Conservation (phyloP, 129 eudicot species). For the Silybum marianum region DNA sequence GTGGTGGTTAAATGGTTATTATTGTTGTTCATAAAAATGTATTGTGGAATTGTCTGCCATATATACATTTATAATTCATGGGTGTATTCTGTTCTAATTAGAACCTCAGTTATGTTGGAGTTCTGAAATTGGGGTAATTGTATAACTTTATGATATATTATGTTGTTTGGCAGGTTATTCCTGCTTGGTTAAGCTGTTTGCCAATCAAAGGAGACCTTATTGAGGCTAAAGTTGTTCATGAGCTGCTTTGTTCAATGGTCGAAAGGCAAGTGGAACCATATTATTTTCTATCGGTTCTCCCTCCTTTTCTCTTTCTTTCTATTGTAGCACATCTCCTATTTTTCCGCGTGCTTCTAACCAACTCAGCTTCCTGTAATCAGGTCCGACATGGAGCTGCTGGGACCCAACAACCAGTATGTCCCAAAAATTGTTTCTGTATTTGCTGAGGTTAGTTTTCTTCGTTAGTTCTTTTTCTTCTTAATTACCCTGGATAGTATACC, state of each 20-base stretch:
- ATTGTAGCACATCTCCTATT: no score
- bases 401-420: constrained; percentile 81
- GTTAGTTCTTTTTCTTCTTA: not conserved
- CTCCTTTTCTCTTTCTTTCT: no score
- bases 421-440: constrained; percentile 90
- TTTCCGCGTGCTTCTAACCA: not conserved
- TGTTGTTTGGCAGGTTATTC: constrained; percentile 64
- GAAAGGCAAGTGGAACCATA: constrained; percentile 57
- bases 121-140: no score
- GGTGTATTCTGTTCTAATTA: no score
- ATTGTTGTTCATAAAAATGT: not conserved
- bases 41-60: no score
- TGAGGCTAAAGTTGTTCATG: constrained; percentile 98
- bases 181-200: constrained; percentile 96
- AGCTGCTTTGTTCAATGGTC: constrained; percentile 97
- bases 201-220: constrained; percentile 93
- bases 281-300: not conserved
- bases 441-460: constrained; percentile 82
- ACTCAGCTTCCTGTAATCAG: constrained; percentile 35
- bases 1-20: not conserved
- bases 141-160: constrained; percentile 19
- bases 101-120: no score
- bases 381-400: constrained; percentile 81
- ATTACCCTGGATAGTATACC: not conserved
- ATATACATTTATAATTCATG: no score